Evolutionary conservation across 108 stramenopile genomes (phyloP), one percentile per base, ranked within the genome.

Genomic region (Skeletonema costatum): DNA sequence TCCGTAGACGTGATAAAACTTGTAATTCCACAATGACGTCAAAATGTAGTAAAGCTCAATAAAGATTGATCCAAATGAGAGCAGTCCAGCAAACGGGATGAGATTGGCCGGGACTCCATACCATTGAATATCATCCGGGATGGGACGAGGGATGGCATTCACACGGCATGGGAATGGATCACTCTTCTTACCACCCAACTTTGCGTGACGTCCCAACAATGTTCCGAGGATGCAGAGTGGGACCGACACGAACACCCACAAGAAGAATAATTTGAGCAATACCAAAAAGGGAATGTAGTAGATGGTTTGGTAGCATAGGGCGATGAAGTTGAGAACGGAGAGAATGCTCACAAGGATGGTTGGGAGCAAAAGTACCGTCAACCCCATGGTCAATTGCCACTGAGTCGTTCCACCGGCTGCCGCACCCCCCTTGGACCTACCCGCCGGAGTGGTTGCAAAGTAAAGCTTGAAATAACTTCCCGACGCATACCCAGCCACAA

Each of bases 1-100:
- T 53, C 98, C 97, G 78, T 98, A 99, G 36, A 99, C 99, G 79
- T 98, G 98, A 88, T 99, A 99, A 83, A 98, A 98, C 88, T 97
- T 98, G 96, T 98, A 98, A 80, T 93, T 94, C 96, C 97, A 98
- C 51, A 96, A 86, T 10, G 91, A 93, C 29, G 96, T 96, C 85
- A 97, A 83, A 36, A 98, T 89, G 86, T 95, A 98, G 85, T 98
- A 98, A 60, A 98, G 93, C 76, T 98, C 98, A 86, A 99, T 98
- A 84, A 98, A 98, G 85, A 98, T 98, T 63, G 93, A 93, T 58
- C 97, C 98, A 74, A 98, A 99, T 32, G 96, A 96, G 41, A 98
- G 90, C 8, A 98, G 73, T 41, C 98, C 98, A 32, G 97, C 92
- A 32, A 95, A 71, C 10, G 94, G 90, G 48, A 97, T 88, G 68